Evolutionary conservation across 441 rosid species (phyloP).

Genomic region (Gossypium schwendimanii): DNA sequence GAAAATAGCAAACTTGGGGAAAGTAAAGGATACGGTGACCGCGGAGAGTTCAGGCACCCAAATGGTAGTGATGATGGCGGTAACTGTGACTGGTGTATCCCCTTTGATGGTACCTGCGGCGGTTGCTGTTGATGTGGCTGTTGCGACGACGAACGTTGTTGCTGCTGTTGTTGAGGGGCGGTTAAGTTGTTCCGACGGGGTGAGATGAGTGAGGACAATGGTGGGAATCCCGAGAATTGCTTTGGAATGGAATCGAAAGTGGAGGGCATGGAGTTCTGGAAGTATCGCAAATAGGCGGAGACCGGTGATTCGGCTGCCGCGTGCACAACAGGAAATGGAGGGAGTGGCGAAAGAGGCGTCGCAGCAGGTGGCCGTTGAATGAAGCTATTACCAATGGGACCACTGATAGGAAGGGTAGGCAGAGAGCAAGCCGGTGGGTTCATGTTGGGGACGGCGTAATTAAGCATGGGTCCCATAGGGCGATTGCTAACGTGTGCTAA

Average conservation of each 20-base stretch:
- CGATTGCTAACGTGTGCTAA: constrained; percentile 59
- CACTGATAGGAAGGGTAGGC: not conserved
- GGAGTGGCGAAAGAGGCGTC: constrained; percentile 71
- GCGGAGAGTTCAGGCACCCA: constrained; percentile 70
- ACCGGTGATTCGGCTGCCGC: constrained; percentile 89
- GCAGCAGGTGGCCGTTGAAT: constrained; percentile 28
- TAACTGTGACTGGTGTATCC: constrained; percentile 20
- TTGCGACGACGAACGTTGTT: constrained; percentile 19
- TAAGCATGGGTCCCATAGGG: constrained; percentile 46
- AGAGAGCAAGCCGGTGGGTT: not conserved
- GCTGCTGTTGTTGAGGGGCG: constrained; percentile 23
- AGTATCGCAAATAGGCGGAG: constrained; percentile 73
- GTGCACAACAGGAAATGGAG: constrained; percentile 72
- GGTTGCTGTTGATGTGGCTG: constrained; percentile 17
- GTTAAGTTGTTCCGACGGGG: constrained; percentile 51
- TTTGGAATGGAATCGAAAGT: constrained; percentile 34
- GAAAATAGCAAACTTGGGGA: constrained; percentile 66
- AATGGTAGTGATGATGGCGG: constrained; percentile 48
- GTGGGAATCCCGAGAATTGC: constrained; percentile 54
- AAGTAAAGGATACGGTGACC: constrained; percentile 51
- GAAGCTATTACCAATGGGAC: constrained; percentile 13
- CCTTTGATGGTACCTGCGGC: constrained; percentile 19
- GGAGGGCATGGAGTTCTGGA: constrained; percentile 39
- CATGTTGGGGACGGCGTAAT: constrained; percentile 26
- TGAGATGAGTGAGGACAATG: constrained; percentile 46